Evolutionary conservation across 192 early-diverging fungal genomes (phyloP).

Genomic region (Rhizophagus clarus): DNA sequence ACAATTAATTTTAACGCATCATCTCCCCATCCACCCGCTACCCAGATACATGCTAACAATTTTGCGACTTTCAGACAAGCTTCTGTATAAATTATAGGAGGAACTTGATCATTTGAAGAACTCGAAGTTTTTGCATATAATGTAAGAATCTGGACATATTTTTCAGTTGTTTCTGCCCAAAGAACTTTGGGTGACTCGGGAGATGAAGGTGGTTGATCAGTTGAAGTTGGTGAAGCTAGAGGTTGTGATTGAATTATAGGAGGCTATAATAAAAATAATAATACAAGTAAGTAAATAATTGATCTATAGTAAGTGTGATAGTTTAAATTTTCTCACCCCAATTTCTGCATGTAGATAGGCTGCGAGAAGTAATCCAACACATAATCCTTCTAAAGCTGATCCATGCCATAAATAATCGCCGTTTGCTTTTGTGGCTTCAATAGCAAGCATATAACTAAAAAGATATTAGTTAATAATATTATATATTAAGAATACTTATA

Average conservation of each 20-base stretch:
- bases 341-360: conserved; percentile 63
- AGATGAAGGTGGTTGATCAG: conserved; percentile 32
- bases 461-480: neutral
- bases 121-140: conserved; percentile 62
- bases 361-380: conserved; percentile 61
- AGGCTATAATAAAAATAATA: neutral
- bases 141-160: conserved; percentile 64
- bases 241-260: conserved; percentile 21
- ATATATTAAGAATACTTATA: neutral
- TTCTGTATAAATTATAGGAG: conserved; percentile 63
- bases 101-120: conserved; percentile 45
- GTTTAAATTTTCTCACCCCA: conserved; percentile 48
- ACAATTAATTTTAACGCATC: conserved; percentile 39
- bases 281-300: conserved; percentile 14
- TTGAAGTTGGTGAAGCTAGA: conserved; percentile 22
- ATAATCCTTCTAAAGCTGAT: conserved; percentile 69
- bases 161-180: conserved; percentile 62
- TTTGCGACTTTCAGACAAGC: conserved; percentile 72
- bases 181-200: conserved; percentile 39
- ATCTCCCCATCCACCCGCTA: conserved; percentile 41
- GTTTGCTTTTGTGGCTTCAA: conserved; percentile 68
- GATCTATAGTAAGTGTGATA: neutral
- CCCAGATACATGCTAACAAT: conserved; percentile 57
- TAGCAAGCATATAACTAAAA: conserved; percentile 61
- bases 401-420: conserved; percentile 78